These are phyloP conservation scores for Thuidium tamariscinum DNA, from an alignment of 225 moss, liverwort and hornwort genomes.

Conservation along the genomic window DNA sequence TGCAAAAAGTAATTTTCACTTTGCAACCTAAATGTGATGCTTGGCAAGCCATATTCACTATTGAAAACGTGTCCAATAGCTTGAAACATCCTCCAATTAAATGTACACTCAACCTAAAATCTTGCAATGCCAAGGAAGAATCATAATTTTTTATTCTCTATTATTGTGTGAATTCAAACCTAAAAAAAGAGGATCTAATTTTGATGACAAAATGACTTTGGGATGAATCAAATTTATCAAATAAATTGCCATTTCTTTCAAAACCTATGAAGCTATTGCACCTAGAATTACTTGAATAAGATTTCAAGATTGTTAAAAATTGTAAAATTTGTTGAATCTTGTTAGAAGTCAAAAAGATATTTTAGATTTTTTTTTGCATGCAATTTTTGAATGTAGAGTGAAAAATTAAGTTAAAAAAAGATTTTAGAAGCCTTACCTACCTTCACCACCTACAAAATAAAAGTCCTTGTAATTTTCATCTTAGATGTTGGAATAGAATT, in stretches of 20 bases:
- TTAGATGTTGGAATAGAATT: too few relatives aligned
- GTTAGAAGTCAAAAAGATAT: not conserved
- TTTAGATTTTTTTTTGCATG: not conserved
- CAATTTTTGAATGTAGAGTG: fast-evolving
- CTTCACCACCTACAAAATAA: too few relatives aligned
- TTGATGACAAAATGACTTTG: not conserved
- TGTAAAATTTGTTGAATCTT: not conserved
- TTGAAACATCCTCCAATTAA: not conserved
- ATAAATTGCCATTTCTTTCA: not conserved
- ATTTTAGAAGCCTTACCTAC: too few relatives aligned
- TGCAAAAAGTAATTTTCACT: not conserved
- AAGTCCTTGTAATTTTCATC: too few relatives aligned
- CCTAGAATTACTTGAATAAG: fast-evolving
- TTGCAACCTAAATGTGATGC: not conserved
- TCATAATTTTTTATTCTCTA: not conserved
- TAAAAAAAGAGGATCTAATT: not conserved
- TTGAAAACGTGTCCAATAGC: not conserved
- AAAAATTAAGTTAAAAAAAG: not conserved
- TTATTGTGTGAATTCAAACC: not conserved
- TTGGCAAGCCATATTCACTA: not conserved
- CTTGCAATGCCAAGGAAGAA: not conserved
- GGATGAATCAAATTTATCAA: too few relatives aligned
- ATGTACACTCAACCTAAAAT: not conserved
- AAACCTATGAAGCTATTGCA: not conserved
- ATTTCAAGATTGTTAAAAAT: not conserved